Evolutionary conservation across 31 red algal genomes (phyloP).

Genomic region (Odonthalia washingtoniensis): DNA sequence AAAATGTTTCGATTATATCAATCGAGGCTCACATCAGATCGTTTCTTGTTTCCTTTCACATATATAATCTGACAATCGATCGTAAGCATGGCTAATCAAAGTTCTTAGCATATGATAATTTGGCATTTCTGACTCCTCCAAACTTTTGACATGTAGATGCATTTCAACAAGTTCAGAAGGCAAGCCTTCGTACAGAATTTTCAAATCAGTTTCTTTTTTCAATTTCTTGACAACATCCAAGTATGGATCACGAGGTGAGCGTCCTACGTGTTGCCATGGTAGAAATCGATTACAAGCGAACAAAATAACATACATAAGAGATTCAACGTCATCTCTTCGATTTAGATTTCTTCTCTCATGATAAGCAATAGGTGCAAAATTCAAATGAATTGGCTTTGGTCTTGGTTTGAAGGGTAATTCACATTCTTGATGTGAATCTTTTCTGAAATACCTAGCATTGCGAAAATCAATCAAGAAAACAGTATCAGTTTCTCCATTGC

Average conservation of each 20-base stretch:
- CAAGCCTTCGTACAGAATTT: background rate
- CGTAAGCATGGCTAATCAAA: no score
- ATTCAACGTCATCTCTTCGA: background rate
- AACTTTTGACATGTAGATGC: background rate
- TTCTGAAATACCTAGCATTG: background rate
- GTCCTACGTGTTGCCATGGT: background rate
- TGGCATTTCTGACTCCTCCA: background rate
- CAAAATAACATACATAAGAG: background rate
- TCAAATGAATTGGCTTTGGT: background rate
- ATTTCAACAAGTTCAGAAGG: background rate
- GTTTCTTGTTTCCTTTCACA: no score
- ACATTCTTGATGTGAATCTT: background rate
- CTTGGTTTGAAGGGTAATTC: background rate
- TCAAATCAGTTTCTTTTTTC: background rate
- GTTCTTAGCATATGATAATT: background rate
- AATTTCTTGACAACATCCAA: background rate
- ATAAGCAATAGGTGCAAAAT: background rate
- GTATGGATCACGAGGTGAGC: background rate
- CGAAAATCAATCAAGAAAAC: background rate
- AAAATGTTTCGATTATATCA: no score
- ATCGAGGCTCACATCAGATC: no score
- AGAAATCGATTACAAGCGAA: background rate
- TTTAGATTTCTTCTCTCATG: background rate
- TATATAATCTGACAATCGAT: no score
- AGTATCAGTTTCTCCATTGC: background rate